Evolutionary conservation across 257 asterid genomes (phyloP).

Genomic region (Coffea eugenioides): DNA sequence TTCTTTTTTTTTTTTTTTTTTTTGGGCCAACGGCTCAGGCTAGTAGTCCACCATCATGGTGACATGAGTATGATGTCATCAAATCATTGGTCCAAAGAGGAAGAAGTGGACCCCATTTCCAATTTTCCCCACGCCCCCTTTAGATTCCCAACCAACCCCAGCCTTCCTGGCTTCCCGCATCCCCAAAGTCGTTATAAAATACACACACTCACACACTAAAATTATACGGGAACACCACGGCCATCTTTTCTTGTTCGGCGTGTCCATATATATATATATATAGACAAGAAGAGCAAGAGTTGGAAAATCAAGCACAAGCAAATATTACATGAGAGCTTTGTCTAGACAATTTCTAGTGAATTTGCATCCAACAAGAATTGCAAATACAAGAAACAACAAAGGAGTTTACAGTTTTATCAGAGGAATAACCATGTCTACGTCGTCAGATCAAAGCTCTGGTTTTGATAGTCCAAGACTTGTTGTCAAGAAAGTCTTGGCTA

Average conservation of each 20-base stretch:
- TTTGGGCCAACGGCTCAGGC: not conserved
- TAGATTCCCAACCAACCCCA: constrained; percentile 11
- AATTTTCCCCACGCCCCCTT: constrained; percentile 2
- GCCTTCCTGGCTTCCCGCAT: not conserved
- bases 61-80: constrained; percentile 42
- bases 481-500: constrained; percentile 58
- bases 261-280: not conserved
- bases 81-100: constrained; percentile 17
- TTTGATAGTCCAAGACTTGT: constrained; percentile 70
- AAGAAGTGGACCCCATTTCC: constrained; percentile 5
- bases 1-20: too few species aligned
- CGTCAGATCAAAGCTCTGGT: constrained; percentile 31
- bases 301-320: not conserved
- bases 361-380: constrained; percentile 15
- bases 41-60: constrained; percentile 35
- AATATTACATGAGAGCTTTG: constrained; percentile 39
- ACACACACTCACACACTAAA: constrained; percentile 9
- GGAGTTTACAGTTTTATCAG: constrained; percentile 9
- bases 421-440: constrained; percentile 44
- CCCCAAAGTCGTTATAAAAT: not conserved
- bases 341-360: constrained; percentile 25
- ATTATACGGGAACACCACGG: not conserved
- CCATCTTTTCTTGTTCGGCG: not conserved
- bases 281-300: not conserved
- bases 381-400: constrained; percentile 6